Conservation (phyloP, 257 asterid species). For the Solanum etuberosum region DNA sequence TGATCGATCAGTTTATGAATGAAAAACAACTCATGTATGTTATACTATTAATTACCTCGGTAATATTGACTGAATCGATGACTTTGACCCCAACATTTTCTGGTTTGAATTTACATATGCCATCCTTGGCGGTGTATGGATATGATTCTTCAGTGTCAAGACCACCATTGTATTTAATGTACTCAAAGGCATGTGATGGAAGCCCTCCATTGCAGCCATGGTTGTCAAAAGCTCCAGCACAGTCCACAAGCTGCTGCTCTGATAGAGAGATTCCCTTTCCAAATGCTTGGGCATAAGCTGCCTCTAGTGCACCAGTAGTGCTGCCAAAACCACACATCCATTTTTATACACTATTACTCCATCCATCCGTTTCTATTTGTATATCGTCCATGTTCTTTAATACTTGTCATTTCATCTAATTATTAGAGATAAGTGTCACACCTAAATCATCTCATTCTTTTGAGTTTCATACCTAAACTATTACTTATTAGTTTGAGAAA, state of each 20-base stretch:
- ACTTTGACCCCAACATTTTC: constrained; percentile 58
- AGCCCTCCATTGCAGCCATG: constrained; percentile 87
- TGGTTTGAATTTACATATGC: constrained; percentile 56
- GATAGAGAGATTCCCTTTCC: constrained; percentile 69
- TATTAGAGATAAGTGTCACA: too few species aligned
- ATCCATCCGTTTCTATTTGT: too few species aligned
- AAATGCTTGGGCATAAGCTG: constrained; percentile 80
- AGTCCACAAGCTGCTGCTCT: constrained; percentile 98
- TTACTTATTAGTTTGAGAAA: too few species aligned
- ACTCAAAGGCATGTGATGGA: constrained; percentile 97
- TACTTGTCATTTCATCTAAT: too few species aligned
- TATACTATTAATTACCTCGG: constrained; percentile 33
- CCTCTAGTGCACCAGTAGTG: constrained; percentile 95
- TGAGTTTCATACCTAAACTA: too few species aligned
- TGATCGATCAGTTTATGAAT: background rate
- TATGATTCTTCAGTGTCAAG: constrained; percentile 77
- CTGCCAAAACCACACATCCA: constrained; percentile 19
- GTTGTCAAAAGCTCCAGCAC: constrained; percentile 88
- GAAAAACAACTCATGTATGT: background rate
- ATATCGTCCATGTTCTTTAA: too few species aligned
- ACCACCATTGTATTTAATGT: constrained; percentile 82
- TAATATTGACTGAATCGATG: constrained; percentile 67
- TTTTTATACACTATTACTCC: too few species aligned
- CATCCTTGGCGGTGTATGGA: constrained; percentile 66
- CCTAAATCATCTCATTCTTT: too few species aligned